Evolutionary conservation across 2,329 filamentous ascomycete species (phyloP), one percentile per base, ranked within the genome.

Genomic region (Chaetomium sp.): DNA sequence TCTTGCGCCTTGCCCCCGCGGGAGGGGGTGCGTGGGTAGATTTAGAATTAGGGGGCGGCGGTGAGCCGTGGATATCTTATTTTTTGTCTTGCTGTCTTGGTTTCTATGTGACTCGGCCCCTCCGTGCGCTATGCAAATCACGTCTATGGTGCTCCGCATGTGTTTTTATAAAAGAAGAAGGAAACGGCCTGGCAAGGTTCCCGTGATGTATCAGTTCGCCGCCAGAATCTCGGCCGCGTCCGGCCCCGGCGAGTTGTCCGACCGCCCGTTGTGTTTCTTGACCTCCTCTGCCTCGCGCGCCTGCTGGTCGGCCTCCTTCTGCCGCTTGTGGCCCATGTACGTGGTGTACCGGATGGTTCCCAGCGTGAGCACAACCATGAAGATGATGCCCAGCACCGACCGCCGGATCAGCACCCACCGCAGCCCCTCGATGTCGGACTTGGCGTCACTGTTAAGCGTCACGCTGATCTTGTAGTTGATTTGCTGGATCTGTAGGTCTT

Each of bases 401-500:
- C 87, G 81, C 62, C 85, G 80, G 67, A 88, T 91, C 68, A 89
- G 78, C 49, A 97, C 88, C 95, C 95, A 98, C 65, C 95, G 84
- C 57, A 99, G 80, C 1, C 89, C 90, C 76, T 99, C 95, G 57
- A 98, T 93, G 72, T 97, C 91, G 4, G 91, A 94, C 75, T 94
- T 93, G 56, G 90, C 88, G 76, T 98, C 95, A 67, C 92, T 95
- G 75, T 92, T 96, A 51, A 99, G 84, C 49, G 87, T 84, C 35
- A 97, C 92, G 25, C 91, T 96, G 76, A 99, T 98, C 76, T 96
- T 95, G 79, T 98, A 97, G 78, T 94, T 96, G 70, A 98, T 84
- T 79, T 97, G 90, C 82, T 97, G 93, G 68, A 97, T 93, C 83
- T 92, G 72, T 27, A 25, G 4, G 16, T 19, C 16, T 9, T 25